Conservation (phyloP, 805 yeast species). For the Cyberlindnera xylosilytica region DNA sequence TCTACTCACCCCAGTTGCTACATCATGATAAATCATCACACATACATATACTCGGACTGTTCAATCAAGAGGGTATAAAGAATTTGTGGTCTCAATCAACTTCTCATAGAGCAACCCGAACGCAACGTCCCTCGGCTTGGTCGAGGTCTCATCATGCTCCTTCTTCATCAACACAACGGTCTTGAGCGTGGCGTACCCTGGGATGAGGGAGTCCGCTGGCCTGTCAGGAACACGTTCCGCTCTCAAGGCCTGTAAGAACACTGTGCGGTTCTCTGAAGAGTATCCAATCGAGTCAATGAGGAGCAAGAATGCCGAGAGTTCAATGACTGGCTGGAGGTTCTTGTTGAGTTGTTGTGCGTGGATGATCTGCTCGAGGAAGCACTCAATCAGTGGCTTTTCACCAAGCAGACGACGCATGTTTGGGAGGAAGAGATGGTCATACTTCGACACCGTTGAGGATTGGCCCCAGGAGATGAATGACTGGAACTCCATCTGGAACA, state of each 20-base stretch:
- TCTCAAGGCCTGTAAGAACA: conserved; percentile 9
- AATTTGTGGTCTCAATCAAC: conserved; percentile 14
- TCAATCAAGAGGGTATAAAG: not conserved
- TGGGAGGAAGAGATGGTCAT: conserved; percentile 19
- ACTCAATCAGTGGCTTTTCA: conserved; percentile 17
- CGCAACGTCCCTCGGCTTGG: conserved; percentile 7
- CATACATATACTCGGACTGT: no score
- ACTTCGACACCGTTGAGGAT: conserved; percentile 16
- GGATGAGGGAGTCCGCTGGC: conserved; percentile 3
- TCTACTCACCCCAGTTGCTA: no score
- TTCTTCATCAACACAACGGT: conserved; percentile 9
- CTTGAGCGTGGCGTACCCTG: conserved; percentile 6
- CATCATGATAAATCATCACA: no score
- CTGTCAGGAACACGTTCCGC: not conserved
- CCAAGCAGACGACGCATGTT: conserved; percentile 19
- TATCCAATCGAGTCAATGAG: conserved; percentile 13
- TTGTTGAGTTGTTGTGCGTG: conserved; percentile 17
- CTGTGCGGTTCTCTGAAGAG: conserved; percentile 7
- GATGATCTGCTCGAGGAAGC: conserved; percentile 20
- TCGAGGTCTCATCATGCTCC: not conserved
- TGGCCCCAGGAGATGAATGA: conserved; percentile 24
- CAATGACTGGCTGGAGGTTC: conserved; percentile 15
- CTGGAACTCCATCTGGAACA: conserved; percentile 22
- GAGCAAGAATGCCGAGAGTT: conserved; percentile 21
- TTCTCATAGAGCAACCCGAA: conserved; percentile 18